Evolutionary conservation across 2,329 filamentous ascomycete species (phyloP).

Genomic region (Fusarium drepaniforme): DNA sequence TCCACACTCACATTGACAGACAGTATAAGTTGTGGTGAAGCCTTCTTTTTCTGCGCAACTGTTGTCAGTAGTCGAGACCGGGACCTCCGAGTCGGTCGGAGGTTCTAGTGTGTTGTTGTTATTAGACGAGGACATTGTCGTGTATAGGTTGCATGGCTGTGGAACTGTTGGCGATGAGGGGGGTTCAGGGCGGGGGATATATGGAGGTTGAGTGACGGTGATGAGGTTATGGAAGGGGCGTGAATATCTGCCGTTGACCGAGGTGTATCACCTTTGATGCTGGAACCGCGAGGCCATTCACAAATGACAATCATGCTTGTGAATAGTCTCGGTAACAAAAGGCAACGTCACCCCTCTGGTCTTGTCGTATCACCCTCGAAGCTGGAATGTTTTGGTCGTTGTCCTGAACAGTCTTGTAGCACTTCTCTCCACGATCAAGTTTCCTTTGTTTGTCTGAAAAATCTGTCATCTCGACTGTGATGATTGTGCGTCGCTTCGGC

Average conservation of each 20-base stretch:
- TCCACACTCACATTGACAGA: constrained; percentile 21
- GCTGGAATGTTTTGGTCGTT: background rate
- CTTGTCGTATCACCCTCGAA: background rate
- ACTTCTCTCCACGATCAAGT: background rate
- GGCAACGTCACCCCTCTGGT: background rate
- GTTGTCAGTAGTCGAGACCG: background rate
- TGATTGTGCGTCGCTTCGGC: background rate
- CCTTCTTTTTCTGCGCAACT: background rate
- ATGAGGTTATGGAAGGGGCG: background rate
- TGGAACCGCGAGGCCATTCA: background rate
- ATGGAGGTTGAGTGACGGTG: background rate
- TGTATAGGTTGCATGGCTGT: background rate
- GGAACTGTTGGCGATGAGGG: background rate
- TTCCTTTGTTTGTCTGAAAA: background rate
- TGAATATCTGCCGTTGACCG: background rate
- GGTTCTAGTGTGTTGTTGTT: background rate
- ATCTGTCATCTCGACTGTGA: constrained; percentile 32
- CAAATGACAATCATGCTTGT: background rate
- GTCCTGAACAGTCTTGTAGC: background rate
- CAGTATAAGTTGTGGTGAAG: background rate
- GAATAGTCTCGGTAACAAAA: background rate
- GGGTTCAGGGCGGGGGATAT: background rate
- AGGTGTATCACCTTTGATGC: background rate
- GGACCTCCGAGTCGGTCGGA: background rate
- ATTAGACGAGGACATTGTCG: background rate